A percentile compares a stretch with the other conserved stretches of the same genome.
phyloP scores from a whole-genome alignment of 306 rosid genomes.

The Cucumis melo region DNA sequence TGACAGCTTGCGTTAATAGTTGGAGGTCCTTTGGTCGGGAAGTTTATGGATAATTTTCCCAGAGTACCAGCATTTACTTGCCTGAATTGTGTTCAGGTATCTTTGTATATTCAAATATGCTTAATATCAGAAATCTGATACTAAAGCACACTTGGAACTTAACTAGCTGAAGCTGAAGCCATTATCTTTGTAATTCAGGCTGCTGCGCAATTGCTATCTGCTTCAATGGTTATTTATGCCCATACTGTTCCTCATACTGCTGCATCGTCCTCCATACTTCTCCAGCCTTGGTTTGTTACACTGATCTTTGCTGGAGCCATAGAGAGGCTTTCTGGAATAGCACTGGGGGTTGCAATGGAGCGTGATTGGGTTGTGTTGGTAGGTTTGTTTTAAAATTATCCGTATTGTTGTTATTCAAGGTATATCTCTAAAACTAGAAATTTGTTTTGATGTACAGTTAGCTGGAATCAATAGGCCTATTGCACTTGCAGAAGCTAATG shows the following conservation, averaged over 20 bases:
- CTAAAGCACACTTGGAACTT: neutral
- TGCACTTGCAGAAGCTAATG: slow-evolving; percentile 92
- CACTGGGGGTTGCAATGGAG: slow-evolving; percentile 86
- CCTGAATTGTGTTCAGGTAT: slow-evolving; percentile 68
- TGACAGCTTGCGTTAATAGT: slow-evolving; percentile 46
- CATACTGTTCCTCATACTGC: slow-evolving; percentile 44
- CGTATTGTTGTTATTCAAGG: neutral
- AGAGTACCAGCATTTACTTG: slow-evolving; percentile 57
- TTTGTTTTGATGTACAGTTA: slow-evolving; percentile 33
- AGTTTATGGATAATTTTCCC: slow-evolving; percentile 70
- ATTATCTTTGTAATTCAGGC: no score
- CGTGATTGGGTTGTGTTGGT: slow-evolving; percentile 99
- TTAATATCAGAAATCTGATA: neutral
- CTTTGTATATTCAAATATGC: slow-evolving; percentile 1
- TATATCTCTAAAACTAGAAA: neutral
- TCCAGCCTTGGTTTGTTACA: slow-evolving; percentile 68
- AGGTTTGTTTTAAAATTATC: slow-evolving; percentile 12
- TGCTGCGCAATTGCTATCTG: slow-evolving; percentile 74
- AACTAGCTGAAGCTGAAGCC: neutral
- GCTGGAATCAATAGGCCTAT: slow-evolving; percentile 91
- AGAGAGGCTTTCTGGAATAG: slow-evolving; percentile 73
- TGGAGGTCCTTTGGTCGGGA: slow-evolving; percentile 88
- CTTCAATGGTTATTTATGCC: slow-evolving; percentile 61
- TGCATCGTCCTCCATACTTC: slow-evolving; percentile 41
- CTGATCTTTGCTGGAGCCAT: slow-evolving; percentile 74